Conservation (phyloP, 2,329 filamentous ascomycete species). For the Nothomitra cinnamomea region DNA sequence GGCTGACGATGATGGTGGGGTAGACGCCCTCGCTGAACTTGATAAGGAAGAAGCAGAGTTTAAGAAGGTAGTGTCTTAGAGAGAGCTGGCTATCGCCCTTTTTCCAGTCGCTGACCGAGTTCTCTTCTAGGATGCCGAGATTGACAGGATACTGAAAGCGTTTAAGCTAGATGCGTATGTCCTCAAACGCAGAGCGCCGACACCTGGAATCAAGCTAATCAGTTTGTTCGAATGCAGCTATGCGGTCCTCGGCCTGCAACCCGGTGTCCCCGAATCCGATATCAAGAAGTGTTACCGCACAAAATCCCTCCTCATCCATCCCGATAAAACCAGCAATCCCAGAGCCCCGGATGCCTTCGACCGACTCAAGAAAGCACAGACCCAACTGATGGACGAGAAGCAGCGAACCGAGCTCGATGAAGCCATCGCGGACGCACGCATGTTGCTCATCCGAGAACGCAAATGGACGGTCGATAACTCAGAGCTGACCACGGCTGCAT, state of each 20-base stretch:
- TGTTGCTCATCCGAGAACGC: slow-evolving; percentile 83
- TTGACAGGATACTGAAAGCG: slow-evolving; percentile 80
- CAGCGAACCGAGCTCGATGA: slow-evolving; percentile 75
- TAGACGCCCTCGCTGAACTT: slow-evolving; percentile 63
- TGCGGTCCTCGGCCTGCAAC: slow-evolving; percentile 86
- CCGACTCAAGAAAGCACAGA: slow-evolving; percentile 86
- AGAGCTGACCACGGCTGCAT: slow-evolving; percentile 70
- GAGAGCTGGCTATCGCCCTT: slow-evolving; percentile 5
- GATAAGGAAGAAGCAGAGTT: slow-evolving; percentile 80
- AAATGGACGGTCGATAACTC: slow-evolving; percentile 82
- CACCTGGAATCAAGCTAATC: slow-evolving; percentile 7
- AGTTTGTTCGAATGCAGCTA: slow-evolving; percentile 37
- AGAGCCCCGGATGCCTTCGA: slow-evolving; percentile 90
- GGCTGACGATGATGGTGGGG: slow-evolving; percentile 35
- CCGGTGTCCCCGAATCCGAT: slow-evolving; percentile 85
- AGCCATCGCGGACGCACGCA: slow-evolving; percentile 86
- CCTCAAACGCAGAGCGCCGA: background rate
- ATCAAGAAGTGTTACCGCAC: slow-evolving; percentile 91
- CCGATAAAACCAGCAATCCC: slow-evolving; percentile 89
- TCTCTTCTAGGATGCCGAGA: slow-evolving; percentile 62
- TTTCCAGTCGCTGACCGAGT: slow-evolving; percentile 10
- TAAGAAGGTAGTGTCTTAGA: slow-evolving; percentile 47
- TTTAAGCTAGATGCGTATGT: slow-evolving; percentile 62
- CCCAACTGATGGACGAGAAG: slow-evolving; percentile 85
- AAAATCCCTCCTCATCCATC: slow-evolving; percentile 97